Conservation (phyloP, 768 basidiomycete genomes). For the Mycena vitilis region DNA sequence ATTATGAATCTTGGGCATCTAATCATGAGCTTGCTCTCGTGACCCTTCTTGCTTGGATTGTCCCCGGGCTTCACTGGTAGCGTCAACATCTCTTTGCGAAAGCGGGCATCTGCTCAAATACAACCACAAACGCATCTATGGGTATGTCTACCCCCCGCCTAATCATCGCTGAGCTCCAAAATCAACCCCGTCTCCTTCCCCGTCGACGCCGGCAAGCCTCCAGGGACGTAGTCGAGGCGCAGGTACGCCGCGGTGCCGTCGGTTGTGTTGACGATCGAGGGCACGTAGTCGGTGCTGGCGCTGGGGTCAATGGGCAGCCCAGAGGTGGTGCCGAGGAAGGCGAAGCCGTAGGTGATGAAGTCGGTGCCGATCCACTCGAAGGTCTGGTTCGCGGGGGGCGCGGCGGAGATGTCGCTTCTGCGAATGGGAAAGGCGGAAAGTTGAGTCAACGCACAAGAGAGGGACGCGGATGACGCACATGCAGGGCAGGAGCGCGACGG, state of each 20-base stretch:
- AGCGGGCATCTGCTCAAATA: no score
- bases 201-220: conserved; percentile 18
- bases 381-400: conserved; percentile 7
- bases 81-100: no score
- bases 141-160: no score
- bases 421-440: not conserved
- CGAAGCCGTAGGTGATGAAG: conserved; percentile 21
- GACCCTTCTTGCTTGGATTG: no score
- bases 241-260: not conserved
- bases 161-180: conserved; percentile 8
- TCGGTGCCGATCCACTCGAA: conserved; percentile 21
- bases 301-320: not conserved
- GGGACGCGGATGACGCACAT: not conserved
- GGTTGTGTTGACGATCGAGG: conserved; percentile 4
- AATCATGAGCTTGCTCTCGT: no score
- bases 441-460: no score
- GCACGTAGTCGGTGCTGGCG: conserved; percentile 10
- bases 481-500: conserved; percentile 18
- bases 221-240: conserved; percentile 14
- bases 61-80: no score
- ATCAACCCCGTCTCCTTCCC: conserved; percentile 14
- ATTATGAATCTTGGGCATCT: no score
- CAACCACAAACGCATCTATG: no score
- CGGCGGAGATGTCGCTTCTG: not conserved
- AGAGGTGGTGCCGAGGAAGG: conserved; percentile 9